Base-by-base conservation (phyloP, 495 filamentous ascomycete genomes). In the Penicillium riverlandense region DNA sequence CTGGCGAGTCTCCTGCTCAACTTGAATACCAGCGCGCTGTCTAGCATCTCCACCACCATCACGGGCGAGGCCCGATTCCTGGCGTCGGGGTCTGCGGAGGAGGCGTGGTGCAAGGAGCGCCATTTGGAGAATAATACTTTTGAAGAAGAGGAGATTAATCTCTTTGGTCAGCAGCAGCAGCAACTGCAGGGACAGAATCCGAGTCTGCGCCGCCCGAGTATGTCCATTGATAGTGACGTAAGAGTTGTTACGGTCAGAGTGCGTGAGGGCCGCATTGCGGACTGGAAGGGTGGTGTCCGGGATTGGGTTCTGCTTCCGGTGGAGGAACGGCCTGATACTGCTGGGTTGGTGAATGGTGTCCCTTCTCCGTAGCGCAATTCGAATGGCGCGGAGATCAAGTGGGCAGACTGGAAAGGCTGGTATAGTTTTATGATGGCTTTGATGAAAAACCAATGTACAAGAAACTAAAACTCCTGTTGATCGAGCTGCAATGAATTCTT, bases 91-190 rank as follows among this genome's bases (percentile, higher is more conserved):
- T 85, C 79, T 2, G 85, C 86, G 34, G 85, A 94, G 55, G 92
- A 96, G 62, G 45, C 53, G 11, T 96, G 82, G 74, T 96, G 84
- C 54, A 84, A 85, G 52, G 77, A 79, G 41, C 70, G 71, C 50
- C 92, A 98, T 70, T 54, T 95, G 50, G 89, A 88, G 65, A 96
- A 96, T 58, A 95, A 97, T 62, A 91, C 86, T 0, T 95, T 94
- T 62, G 71, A 70, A 29, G 62, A 54, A 40, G 60, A 70, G 53
- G 75, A 74, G 53, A 71, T 66, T 44, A 61, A 56, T 15, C 45
- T 65, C 1, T 70, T 77, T 32, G 69, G 73, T 11, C 66, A 71
- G 39, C 65, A 61, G 53, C 65, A 61, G 53, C 66, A 60, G 41
- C 62, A 61, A 52, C 22, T 4, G 22, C 66, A 60, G 41, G 61